Base-by-base conservation (phyloP, 208 protist species). In the Sergeia podlipaevii region DNA sequence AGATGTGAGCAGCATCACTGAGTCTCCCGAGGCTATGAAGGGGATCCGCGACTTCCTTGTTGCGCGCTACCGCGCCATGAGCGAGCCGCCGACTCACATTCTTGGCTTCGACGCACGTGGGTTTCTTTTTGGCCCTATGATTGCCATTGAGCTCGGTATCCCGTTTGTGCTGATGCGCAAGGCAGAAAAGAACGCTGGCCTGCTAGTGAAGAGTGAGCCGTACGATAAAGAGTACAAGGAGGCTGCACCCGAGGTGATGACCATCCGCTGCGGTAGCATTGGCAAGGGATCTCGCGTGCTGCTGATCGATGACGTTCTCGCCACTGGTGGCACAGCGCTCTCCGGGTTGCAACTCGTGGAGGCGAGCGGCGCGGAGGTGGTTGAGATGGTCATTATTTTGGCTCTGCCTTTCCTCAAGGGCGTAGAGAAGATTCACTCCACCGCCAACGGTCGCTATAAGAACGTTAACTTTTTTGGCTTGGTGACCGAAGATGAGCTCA, bases 161-260 rank as follows among this genome's bases (percentile, higher is more conserved):
- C 84, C 85, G 8, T 96, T 94, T 70, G 86, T 97, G n/a, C 73
- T 97, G 10, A 78, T 97, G 65, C 76, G 91, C 23, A 97, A 97
- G 62, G 72, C 80, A 5, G 74, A 74, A 18, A 94, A 93, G 63
- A 91, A 81, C 58, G 76, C 91, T 2, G 91, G 91, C 15, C 49
- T 95, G 20, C 71, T 97, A 36, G 84, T 97, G 50, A 78, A 80
- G 57, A 92, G 85, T 47, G 80, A 89, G 33, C 80, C 85, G 15
- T 94, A 93, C 55, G 56, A 82, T 24, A 97, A 95, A 62, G 88
- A 97, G 63, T 97, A 97, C 77, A 78, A 77, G 50, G 87, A 95
- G 46, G 76, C 72, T 0, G 66, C 64, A 1, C 70, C 74, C 0
- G 88, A 97, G 38, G 70, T 77, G 44, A 93, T 96, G 86, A 90